A percentile compares a stretch with the other conserved stretches of the same genome.
phyloP scores from a whole-genome alignment of 495 filamentous ascomycete genomes.

The Penicilliopsis zonata region DNA sequence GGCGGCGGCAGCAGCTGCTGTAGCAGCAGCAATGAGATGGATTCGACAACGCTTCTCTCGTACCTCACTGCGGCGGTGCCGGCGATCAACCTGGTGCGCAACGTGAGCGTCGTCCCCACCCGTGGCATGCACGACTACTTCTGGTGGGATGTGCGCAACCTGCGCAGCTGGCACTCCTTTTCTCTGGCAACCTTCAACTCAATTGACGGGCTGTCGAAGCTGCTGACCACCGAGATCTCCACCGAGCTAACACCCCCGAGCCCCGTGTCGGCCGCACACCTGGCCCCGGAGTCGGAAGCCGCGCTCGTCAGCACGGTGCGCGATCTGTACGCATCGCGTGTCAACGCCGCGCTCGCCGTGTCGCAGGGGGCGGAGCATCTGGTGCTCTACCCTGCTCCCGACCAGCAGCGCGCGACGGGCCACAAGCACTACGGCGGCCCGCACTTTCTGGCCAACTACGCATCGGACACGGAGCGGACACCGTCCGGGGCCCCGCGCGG shows the following conservation, averaged over 20 bases:
- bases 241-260: conserved; percentile 50
- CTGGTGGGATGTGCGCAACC: conserved; percentile 90
- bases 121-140: conserved; percentile 68
- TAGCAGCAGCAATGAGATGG: no score
- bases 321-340: conserved; percentile 60
- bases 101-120: conserved; percentile 55
- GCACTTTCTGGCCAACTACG: conserved; percentile 58
- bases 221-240: conserved; percentile 61
- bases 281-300: conserved; percentile 62
- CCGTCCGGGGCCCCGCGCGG: conserved; percentile 61
- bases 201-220: conserved; percentile 57
- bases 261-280: conserved; percentile 31
- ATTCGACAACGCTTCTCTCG: conserved; percentile 60
- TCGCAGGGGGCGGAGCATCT: conserved; percentile 51
- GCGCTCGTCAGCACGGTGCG: conserved; percentile 58
- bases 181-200: conserved; percentile 56
- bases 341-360: conserved; percentile 65
- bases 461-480: conserved; percentile 59
- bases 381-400: conserved; percentile 43
- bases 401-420: conserved; percentile 37
- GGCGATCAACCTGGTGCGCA: conserved; percentile 68
- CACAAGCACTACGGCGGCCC: conserved; percentile 42
- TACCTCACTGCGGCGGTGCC: conserved; percentile 74
- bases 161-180: conserved; percentile 73
- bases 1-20: no score